Evolutionary conservation across 148 eudicot genomes (phyloP), one percentile per base, ranked within the genome.

Genomic region (Dianthus caryophyllus): DNA sequence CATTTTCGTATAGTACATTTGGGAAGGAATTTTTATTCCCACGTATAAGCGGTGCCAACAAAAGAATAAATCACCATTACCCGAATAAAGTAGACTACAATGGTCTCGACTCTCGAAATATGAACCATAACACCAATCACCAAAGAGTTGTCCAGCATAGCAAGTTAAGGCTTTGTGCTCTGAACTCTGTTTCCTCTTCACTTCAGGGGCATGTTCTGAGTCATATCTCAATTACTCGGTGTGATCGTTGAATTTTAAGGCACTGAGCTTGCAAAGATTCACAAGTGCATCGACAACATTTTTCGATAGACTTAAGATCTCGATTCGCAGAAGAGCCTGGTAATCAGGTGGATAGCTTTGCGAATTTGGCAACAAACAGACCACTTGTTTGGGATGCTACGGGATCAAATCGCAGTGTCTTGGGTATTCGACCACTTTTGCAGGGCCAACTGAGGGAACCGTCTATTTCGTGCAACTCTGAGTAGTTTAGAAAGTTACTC

Each of bases 321-420:
- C 43, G 11, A 50, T 62, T 29, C 62, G 53, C 29, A 25, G 39
- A 39, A 51, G 29, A n/a, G 17, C 49, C 39, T 60, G 56, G 11
- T 26, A 57, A 4, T 51, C 61, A 69, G 39, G 36, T 47, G 27
- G 48, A 51, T 60, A 74, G 55, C 81, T 85, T 88, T 25, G 81
- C 78, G 66, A 88, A 82, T 81, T 86, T 88, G 61, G 88, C 87
- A 31, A 88, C 82, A 71, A 88, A 88, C 50, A 88, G 80, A 10
- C 96, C 91, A 65, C 96, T 85, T 49, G 88, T 85, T 72, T 67
- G 77, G 71, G 98, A 95, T 52, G 89, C 76, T 62, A 82, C 47
- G 14, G 99, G 99, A 84, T 95, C 96, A 85, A 95, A 94, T 14
- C 98, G 82, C 69, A 94, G 70, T 25, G 98, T 84, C 55, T 84